phyloP scores from a whole-genome alignment of 2,329 filamentous ascomycete genomes.

The Cladobotryum mycophilum region DNA sequence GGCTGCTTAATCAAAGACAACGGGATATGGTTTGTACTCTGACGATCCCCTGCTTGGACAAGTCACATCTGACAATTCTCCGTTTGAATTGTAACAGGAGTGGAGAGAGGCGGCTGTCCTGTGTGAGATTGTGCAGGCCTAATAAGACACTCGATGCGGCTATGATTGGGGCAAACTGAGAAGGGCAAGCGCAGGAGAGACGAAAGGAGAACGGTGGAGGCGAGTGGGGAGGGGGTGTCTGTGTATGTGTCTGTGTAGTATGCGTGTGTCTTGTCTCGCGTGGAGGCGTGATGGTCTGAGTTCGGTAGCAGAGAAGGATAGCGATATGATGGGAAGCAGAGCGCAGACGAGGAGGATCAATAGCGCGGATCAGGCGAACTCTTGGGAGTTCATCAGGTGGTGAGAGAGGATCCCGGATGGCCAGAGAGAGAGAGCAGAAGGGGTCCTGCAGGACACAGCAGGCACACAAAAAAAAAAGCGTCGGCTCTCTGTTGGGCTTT shows the following conservation, averaged over 20 bases:
- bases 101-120: constrained; percentile 14
- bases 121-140: constrained; percentile 18
- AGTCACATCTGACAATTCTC: constrained; percentile 31
- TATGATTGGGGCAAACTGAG: constrained; percentile 16
- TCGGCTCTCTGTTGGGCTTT: no score
- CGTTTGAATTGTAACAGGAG: constrained; percentile 24
- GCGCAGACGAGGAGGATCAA: not conserved
- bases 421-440: no score
- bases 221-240: constrained; percentile 15
- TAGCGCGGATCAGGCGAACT: no score
- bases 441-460: no score
- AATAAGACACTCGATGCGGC: constrained; percentile 22
- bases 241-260: not conserved
- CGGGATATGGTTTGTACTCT: constrained; percentile 22
- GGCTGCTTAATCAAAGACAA: constrained; percentile 26
- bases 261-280: constrained; percentile 13
- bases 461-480: no score
- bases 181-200: constrained; percentile 11
- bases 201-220: constrained; percentile 13
- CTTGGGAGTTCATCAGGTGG: no score
- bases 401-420: no score
- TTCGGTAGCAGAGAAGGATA: constrained; percentile 12
- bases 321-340: not conserved
- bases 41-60: constrained; percentile 22
- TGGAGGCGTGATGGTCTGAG: constrained; percentile 14